Evolutionary conservation across 345 rosid species (phyloP).

Genomic region (Brassica rapa): DNA sequence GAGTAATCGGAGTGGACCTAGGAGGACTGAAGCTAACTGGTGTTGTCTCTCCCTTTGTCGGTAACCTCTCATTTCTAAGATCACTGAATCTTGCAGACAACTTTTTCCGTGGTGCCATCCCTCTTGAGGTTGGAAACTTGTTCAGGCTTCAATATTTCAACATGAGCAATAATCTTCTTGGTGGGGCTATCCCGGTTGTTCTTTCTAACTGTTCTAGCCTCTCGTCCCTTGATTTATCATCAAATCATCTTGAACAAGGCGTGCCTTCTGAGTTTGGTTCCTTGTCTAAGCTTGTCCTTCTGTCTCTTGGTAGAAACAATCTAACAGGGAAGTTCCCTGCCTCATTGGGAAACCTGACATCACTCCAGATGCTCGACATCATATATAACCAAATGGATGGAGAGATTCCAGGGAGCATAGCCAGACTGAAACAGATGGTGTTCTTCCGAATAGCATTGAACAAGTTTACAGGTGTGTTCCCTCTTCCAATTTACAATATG

Average conservation of each 20-base stretch:
- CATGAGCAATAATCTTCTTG: constrained; percentile 29
- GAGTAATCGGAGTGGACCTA: constrained; percentile 33
- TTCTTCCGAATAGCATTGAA: constrained; percentile 32
- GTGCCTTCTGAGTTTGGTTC: constrained; percentile 25
- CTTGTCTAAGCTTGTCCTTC: constrained; percentile 10
- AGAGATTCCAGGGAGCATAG: constrained; percentile 31
- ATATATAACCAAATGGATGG: constrained; percentile 33
- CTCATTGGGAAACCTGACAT: constrained; percentile 35
- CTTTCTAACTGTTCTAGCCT: constrained; percentile 31
- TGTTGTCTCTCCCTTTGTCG: constrained; percentile 32
- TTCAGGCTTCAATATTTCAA: constrained; percentile 29
- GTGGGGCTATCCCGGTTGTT: constrained; percentile 25
- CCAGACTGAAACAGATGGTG: constrained; percentile 23
- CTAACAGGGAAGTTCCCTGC: constrained; percentile 32
- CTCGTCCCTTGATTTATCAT: constrained; percentile 27
- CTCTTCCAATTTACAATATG: constrained; percentile 27
- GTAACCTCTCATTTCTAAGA: constrained; percentile 42
- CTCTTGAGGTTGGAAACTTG: constrained; percentile 26
- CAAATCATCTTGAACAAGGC: constrained; percentile 26
- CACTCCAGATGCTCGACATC: constrained; percentile 23
- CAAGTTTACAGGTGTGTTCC: constrained; percentile 32
- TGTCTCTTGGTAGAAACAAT: constrained; percentile 32
- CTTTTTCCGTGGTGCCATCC: constrained; percentile 11
- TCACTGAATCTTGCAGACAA: constrained; percentile 29
- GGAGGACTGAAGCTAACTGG: constrained; percentile 19